Evolutionary conservation across 2,329 filamentous ascomycete species (phyloP).

Genomic region (Trichoderma koningii): DNA sequence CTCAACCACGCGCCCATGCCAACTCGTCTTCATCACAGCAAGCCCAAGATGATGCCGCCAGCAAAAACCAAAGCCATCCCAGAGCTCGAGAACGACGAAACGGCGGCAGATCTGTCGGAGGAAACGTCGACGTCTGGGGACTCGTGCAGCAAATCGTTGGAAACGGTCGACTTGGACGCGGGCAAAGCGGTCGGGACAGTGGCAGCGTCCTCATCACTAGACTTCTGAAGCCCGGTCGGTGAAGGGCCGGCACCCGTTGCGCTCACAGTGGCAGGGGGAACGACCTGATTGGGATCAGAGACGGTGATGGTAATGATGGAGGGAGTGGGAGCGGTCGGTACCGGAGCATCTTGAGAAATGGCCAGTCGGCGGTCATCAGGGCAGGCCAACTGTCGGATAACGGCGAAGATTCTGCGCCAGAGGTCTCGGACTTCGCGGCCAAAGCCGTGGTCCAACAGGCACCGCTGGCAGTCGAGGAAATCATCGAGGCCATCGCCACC

Average conservation of each 20-base stretch:
- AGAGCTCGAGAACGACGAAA: conserved; percentile 35
- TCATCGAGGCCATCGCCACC: conserved; percentile 47
- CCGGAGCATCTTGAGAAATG: conserved; percentile 33
- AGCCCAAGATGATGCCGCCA: conserved; percentile 36
- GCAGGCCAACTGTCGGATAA: not conserved
- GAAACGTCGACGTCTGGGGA: conserved; percentile 17
- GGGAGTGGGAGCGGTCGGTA: conserved; percentile 25
- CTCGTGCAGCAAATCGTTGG: not conserved
- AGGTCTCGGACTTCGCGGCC: conserved; percentile 41
- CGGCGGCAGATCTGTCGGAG: conserved; percentile 30
- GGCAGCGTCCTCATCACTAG: not conserved
- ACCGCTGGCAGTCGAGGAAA: conserved; percentile 47
- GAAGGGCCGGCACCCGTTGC: no score
- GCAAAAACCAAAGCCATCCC: conserved; percentile 35
- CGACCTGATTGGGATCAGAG: not conserved
- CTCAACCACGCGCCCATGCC: not conserved
- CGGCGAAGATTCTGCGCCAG: conserved; percentile 41
- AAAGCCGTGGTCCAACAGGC: conserved; percentile 45
- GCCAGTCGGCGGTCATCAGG: conserved; percentile 43
- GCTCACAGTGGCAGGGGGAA: not conserved
- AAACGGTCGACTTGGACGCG: not conserved
- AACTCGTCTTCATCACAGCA: conserved; percentile 32
- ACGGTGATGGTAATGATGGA: conserved; percentile 36
- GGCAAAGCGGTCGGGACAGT: not conserved
- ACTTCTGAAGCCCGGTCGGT: not conserved